Evolutionary conservation across 2,329 filamentous ascomycete species (phyloP).

Genomic region (Fusarium sp.): DNA sequence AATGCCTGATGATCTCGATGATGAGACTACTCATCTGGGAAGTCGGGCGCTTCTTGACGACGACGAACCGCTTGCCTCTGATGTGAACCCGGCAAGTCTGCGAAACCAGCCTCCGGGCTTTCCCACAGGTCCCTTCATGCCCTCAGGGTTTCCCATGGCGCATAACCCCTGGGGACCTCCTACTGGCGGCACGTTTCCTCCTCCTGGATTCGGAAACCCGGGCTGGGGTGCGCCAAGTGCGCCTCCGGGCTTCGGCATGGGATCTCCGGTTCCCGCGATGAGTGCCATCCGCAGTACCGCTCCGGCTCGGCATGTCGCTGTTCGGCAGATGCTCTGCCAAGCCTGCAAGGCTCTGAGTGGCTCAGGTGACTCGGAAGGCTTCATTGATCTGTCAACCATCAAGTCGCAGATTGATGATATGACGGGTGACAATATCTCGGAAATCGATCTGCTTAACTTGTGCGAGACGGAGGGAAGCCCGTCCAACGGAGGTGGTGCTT

Average conservation of each 20-base stretch:
- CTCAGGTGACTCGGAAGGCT: constrained; percentile 66
- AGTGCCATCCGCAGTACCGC: constrained; percentile 40
- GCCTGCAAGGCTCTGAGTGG: constrained; percentile 75
- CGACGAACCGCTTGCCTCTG: constrained; percentile 64
- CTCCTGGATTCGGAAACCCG: constrained; percentile 60
- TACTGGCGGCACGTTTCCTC: constrained; percentile 51
- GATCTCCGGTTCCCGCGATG: constrained; percentile 47
- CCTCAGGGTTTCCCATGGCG: constrained; percentile 53
- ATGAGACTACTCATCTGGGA: constrained; percentile 84
- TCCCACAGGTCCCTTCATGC: constrained; percentile 55
- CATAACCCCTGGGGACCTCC: constrained; percentile 58
- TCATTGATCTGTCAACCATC: constrained; percentile 75
- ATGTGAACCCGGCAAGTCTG: constrained; percentile 49
- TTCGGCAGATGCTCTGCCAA: constrained; percentile 81
- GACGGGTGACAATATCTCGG: constrained; percentile 52
- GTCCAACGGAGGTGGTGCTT: constrained; percentile 90
- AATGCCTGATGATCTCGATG: constrained; percentile 68
- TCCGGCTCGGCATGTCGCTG: constrained; percentile 70
- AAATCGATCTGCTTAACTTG: constrained; percentile 81
- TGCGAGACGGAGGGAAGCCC: constrained; percentile 91
- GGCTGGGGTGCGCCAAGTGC: constrained; percentile 53
- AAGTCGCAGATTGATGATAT: constrained; percentile 75
- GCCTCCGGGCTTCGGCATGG: constrained; percentile 50
- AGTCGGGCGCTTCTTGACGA: constrained; percentile 91
- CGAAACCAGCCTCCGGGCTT: constrained; percentile 68